Evolutionary conservation across 129 eudicot species (phyloP).

Genomic region (Centella asiatica): DNA sequence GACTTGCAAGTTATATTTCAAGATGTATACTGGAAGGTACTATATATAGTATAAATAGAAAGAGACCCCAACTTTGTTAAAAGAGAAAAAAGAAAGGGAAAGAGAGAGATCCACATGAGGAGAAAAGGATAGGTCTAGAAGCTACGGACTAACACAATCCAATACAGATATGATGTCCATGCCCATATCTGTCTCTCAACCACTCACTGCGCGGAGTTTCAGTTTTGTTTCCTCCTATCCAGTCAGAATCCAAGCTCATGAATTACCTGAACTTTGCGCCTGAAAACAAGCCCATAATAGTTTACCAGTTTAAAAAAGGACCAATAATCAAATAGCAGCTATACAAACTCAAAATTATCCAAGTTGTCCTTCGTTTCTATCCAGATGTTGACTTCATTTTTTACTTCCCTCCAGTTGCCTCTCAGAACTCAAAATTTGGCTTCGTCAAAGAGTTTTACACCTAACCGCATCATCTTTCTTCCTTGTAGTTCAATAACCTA

Average conservation of each 20-base stretch:
- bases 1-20: background rate
- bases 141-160: background rate
- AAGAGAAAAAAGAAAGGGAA: too few relatives aligned
- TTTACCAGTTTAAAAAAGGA: conserved; percentile 9
- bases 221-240: background rate
- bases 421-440: conserved; percentile 17
- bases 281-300: background rate
- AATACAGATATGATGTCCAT: background rate
- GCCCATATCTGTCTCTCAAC: background rate
- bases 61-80: too few relatives aligned
- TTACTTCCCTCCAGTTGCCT: background rate
- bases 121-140: background rate
- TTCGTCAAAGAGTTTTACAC: conserved; percentile 15
- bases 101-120: background rate
- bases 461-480: too few relatives aligned
- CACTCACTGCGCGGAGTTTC: background rate
- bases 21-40: background rate
- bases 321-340: conserved; percentile 14
- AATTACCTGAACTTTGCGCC: conserved; percentile 6
- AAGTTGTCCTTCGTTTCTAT: conserved; percentile 3
- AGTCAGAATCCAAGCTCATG: background rate
- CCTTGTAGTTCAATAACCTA: background rate
- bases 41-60: background rate
- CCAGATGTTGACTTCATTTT: conserved; percentile 9
- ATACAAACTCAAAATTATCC: conserved; percentile 21